phyloP scores from a whole-genome alignment of 2,329 filamentous ascomycete genomes.

The Phialocephala subalpina region DNA sequence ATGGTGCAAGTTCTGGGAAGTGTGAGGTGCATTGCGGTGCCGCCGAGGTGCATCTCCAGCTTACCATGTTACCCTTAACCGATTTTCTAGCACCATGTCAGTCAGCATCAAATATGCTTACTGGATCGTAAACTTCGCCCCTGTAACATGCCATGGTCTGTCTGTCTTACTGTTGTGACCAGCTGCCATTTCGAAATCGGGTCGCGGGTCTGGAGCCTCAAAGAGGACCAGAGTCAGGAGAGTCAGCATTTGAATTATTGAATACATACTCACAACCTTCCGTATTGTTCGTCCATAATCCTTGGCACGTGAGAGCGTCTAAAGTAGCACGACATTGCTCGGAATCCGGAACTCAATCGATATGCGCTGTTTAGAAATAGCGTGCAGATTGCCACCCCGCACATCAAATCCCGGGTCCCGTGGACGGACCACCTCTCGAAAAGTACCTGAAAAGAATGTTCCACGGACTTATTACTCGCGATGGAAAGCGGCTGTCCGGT shows the following conservation, averaged over 20 bases:
- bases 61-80: too few relatives aligned
- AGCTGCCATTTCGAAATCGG: constrained; percentile 9
- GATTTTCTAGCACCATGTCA: background rate
- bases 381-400: background rate
- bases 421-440: background rate
- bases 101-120: background rate
- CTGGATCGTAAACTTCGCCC: constrained; percentile 5
- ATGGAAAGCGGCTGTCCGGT: background rate
- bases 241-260: background rate
- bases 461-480: background rate
- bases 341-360: background rate
- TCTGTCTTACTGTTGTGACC: background rate
- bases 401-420: background rate
- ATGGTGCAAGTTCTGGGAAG: background rate
- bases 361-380: background rate
- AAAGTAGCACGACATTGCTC: constrained; percentile 1
- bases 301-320: background rate
- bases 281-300: background rate
- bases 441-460: background rate
- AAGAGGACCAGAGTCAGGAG: background rate
- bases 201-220: constrained; percentile 5
- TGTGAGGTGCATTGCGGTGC: background rate
- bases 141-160: background rate
- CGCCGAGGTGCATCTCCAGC: background rate
- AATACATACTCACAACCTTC: background rate